Conservation (phyloP, 2,329 filamentous ascomycete genomes). For the Aspergillus sp. region DNA sequence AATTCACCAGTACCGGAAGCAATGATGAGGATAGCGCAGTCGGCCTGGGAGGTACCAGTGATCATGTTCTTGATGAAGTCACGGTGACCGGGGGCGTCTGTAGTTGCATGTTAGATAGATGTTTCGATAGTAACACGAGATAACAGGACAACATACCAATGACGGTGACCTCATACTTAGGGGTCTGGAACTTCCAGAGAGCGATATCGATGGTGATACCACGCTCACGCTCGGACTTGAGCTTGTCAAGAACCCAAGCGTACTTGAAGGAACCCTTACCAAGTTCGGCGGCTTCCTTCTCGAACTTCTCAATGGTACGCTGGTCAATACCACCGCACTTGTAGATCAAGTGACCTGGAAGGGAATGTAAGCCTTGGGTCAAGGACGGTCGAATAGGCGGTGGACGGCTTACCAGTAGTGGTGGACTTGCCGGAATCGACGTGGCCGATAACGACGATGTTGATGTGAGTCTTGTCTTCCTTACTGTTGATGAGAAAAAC, state of each 20-base stretch:
- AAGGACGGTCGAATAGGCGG: not conserved
- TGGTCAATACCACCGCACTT: slow-evolving; percentile 99
- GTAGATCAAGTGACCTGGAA: slow-evolving; percentile 94
- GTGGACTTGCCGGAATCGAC: slow-evolving; percentile 99
- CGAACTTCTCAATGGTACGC: slow-evolving; percentile 99
- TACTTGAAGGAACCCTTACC: slow-evolving; percentile 99
- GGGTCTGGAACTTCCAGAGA: slow-evolving; percentile 99
- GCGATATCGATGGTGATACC: slow-evolving; percentile 99
- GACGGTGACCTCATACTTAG: slow-evolving; percentile 97
- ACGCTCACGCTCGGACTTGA: slow-evolving; percentile 99
- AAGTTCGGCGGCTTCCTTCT: slow-evolving; percentile 99
- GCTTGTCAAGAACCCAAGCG: slow-evolving; percentile 99
- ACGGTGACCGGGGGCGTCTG: slow-evolving; percentile 98
- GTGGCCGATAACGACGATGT: slow-evolving; percentile 99
- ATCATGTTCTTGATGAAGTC: slow-evolving; percentile 99
- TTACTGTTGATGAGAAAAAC: slow-evolving; percentile 62
- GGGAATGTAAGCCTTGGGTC: slow-evolving; percentile 11
- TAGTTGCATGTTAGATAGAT: slow-evolving; percentile 18
- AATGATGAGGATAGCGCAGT: slow-evolving; percentile 99
- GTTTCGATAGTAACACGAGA: not conserved
- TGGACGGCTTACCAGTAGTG: slow-evolving; percentile 71
- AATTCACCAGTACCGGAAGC: slow-evolving; percentile 99
- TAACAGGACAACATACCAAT: slow-evolving; percentile 65
- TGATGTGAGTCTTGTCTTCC: slow-evolving; percentile 93
- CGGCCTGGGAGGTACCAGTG: slow-evolving; percentile 99